Conservation (phyloP, 495 filamentous ascomycete species). For the Aspergillus kassunensis region DNA sequence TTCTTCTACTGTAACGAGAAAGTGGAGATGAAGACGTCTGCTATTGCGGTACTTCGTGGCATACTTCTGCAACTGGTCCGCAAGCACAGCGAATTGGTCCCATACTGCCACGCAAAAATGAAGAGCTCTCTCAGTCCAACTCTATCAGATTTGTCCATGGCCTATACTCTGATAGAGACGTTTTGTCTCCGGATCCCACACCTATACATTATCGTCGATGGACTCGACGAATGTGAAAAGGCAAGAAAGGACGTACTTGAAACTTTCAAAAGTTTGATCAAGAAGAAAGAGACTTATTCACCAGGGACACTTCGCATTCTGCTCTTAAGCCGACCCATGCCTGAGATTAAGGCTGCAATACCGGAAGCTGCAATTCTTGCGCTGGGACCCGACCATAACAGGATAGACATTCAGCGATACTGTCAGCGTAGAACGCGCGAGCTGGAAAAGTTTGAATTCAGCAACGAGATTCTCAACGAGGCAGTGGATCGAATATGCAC, state of each 20-base stretch:
- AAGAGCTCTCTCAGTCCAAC: neutral
- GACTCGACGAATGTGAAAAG: conserved; percentile 7
- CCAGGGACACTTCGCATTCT: conserved; percentile 3
- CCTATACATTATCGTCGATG: conserved; percentile 2
- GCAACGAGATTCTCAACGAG: neutral
- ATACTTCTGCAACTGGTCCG: conserved; percentile 4
- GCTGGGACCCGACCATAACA: neutral
- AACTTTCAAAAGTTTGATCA: conserved; percentile 4
- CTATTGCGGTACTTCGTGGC: conserved; percentile 1
- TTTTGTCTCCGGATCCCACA: conserved; percentile 4
- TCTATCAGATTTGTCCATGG: neutral
- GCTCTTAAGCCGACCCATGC: neutral
- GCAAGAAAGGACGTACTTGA: neutral
- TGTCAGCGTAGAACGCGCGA: conserved; percentile 4
- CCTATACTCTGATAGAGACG: neutral
- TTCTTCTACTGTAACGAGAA: conserved; percentile 10
- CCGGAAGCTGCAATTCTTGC: neutral
- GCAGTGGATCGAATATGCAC: neutral
- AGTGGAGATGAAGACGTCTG: neutral
- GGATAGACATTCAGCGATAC: conserved; percentile 3
- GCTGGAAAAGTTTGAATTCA: neutral
- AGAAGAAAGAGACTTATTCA: neutral
- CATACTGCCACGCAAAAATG: conserved; percentile 7
- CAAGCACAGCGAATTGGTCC: neutral
- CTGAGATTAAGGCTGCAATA: conserved; percentile 3